These are phyloP conservation scores for Hypoxylon crocopeplum DNA, from an alignment of 495 filamentous ascomycete genomes.

Conservation along the genomic window DNA sequence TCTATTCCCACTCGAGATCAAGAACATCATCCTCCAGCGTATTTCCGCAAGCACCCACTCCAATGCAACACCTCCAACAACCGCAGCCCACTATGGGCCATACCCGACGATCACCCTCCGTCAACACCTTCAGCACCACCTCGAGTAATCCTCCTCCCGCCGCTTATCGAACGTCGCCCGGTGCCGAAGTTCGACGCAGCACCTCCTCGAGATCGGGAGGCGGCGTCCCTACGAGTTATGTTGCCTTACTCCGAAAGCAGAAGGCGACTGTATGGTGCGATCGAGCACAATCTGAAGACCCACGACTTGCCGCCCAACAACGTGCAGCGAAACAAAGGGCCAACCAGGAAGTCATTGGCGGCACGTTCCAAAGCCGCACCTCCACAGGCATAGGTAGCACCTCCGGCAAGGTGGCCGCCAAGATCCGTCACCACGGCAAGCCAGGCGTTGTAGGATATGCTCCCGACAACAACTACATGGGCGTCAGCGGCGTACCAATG, in stretches of 20 bases:
- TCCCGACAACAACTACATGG: conserved; percentile 73
- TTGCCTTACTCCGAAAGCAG: conserved; percentile 91
- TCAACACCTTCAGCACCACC: conserved; percentile 74
- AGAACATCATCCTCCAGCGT: conserved; percentile 68
- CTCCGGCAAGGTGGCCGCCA: conserved; percentile 65
- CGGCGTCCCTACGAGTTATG: conserved; percentile 74
- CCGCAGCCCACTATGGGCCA: conserved; percentile 48
- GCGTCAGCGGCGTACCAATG: conserved; percentile 79
- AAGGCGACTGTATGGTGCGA: conserved; percentile 99
- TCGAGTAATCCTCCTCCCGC: conserved; percentile 58
- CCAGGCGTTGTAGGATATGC: conserved; percentile 75
- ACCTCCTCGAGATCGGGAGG: conserved; percentile 74
- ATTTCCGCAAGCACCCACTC: conserved; percentile 51
- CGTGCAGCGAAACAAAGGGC: conserved; percentile 84
- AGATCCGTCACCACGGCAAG: conserved; percentile 81
- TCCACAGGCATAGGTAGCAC: conserved; percentile 61
- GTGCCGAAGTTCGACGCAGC: conserved; percentile 73
- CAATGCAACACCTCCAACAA: conserved; percentile 47
- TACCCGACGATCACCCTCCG: conserved; percentile 72
- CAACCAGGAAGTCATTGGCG: conserved; percentile 76
- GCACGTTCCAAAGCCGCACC: conserved; percentile 58
- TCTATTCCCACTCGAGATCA: conserved; percentile 59
- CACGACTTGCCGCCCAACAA: conserved; percentile 78
- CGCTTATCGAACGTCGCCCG: conserved; percentile 57
- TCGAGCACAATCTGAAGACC: conserved; percentile 90